Evolutionary conservation across 2,329 filamentous ascomycete species (phyloP), one percentile per base, ranked within the genome.

Genomic region (Teratosphaeria pseudoeucalypti): DNA sequence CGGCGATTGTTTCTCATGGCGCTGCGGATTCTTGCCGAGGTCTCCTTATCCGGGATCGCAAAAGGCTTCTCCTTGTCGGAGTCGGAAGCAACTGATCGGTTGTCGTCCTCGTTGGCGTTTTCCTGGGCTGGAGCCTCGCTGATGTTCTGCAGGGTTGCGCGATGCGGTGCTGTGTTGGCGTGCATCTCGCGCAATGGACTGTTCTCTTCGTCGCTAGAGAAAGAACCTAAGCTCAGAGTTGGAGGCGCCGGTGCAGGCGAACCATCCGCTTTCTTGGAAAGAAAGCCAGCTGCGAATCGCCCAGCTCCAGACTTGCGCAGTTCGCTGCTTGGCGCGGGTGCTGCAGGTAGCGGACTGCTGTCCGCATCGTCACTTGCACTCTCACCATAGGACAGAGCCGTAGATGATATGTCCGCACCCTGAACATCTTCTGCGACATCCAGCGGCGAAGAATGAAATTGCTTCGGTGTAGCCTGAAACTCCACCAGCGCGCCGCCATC

Each of bases 381-480:
- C 70, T 60, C 73, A 69, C 65, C 59, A 66, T 78, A 76, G 70
- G 79, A 82, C 62, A 80, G 77, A 19, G 85, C 83, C n/a, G 81
- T 71, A 34, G 78, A 59, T 9, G 66, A 60, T 32, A 66, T 61
- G 47, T 64, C 60, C 4, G 37, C 9, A 14, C 14, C n/a, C 23
- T 58, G 55, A 14, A 55, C 59, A 23, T 54, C 57, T 19, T 52
- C 57, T 29, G 61, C 55, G 34, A 54, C 56, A 27, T 65, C 60
- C 43, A 85, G 82, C 6, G 85, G 82, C 0, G 83, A 82, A 2
- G 79, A 78, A 16, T 82, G 78, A 9, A 81, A 73, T 70, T 86
- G 88, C 72, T 91, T 83, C 0, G 94, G 92, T 2, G 92, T 96
- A 75, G 90, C 90, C 70, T 92, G 89, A 71, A 92, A 96, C 71